Evolutionary conservation across 257 asterid genomes (phyloP).

Genomic region (Plectranthus barbatus): DNA sequence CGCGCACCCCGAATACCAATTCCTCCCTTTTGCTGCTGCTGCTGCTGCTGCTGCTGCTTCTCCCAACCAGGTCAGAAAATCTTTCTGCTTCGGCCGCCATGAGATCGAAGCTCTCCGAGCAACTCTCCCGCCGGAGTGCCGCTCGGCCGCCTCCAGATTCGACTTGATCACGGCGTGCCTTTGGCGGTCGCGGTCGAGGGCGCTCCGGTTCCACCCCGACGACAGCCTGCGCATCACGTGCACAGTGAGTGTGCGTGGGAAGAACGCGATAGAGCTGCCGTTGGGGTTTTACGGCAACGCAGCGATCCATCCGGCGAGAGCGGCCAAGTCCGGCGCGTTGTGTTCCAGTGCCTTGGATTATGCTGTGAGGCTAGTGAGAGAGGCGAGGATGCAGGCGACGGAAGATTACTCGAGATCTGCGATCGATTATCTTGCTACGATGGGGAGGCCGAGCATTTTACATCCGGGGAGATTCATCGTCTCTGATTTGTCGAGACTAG

Average conservation of each 20-base stretch:
- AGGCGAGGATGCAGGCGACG: background rate
- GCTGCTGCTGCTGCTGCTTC: no score
- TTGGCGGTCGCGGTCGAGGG: conserved; percentile 12
- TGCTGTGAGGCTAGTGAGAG: background rate
- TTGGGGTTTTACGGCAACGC: background rate
- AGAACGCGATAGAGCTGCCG: background rate
- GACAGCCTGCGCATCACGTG: conserved; percentile 5
- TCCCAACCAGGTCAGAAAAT: background rate
- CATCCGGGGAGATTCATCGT: background rate
- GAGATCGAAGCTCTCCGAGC: background rate
- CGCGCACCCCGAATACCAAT: background rate
- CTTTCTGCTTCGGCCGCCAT: background rate
- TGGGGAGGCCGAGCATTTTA: background rate
- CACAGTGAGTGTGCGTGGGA: background rate
- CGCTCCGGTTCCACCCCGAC: background rate
- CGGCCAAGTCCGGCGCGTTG: background rate
- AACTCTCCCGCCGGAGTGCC: background rate
- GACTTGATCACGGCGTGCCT: conserved; percentile 15
- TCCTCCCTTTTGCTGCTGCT: no score
- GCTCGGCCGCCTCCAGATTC: background rate
- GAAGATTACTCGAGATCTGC: background rate
- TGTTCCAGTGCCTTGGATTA: background rate
- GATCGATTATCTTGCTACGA: background rate
- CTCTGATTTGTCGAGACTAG: background rate
- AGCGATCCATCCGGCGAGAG: background rate